phyloP scores from a whole-genome alignment of 2,329 filamentous ascomycete genomes.

The Coniochaeta hoffmannii region DNA sequence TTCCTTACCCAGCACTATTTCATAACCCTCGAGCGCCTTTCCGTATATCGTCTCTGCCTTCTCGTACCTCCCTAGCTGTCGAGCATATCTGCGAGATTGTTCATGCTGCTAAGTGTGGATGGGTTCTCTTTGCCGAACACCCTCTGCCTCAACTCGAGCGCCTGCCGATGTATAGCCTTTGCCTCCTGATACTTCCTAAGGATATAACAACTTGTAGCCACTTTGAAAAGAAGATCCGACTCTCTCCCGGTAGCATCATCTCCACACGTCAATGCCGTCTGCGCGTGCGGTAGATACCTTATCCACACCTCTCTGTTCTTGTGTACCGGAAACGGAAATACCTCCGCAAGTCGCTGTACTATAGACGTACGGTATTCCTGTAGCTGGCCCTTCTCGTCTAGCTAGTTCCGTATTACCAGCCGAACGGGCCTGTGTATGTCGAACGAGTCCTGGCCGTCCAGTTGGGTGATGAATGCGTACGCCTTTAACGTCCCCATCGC shows the following conservation, averaged over 20 bases:
- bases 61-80: background rate
- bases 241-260: no score
- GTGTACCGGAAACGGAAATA: no score
- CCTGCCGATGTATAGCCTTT: slow-evolving; percentile 13
- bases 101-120: slow-evolving; percentile 13
- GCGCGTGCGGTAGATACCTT: slow-evolving; percentile 23
- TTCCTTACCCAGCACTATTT: no score
- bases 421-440: slow-evolving; percentile 26
- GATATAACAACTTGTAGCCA: no score
- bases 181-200: slow-evolving; percentile 4
- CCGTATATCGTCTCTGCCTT: background rate
- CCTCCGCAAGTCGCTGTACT: no score
- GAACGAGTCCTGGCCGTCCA: slow-evolving; percentile 23
- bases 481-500: slow-evolving; percentile 23
- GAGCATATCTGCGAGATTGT: slow-evolving; percentile 3
- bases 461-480: slow-evolving; percentile 15
- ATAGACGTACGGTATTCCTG: slow-evolving; percentile 15
- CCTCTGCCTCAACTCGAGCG: slow-evolving; percentile 9
- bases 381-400: slow-evolving; percentile 14
- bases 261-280: no score
- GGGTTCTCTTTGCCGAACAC: slow-evolving; percentile 13
- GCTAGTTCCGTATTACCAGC: slow-evolving; percentile 23
- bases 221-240: no score
- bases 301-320: slow-evolving; percentile 16
- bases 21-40: no score